These are phyloP conservation scores for Penicillium soppii DNA, from an alignment of 495 filamentous ascomycete species.

Conservation along the genomic window DNA sequence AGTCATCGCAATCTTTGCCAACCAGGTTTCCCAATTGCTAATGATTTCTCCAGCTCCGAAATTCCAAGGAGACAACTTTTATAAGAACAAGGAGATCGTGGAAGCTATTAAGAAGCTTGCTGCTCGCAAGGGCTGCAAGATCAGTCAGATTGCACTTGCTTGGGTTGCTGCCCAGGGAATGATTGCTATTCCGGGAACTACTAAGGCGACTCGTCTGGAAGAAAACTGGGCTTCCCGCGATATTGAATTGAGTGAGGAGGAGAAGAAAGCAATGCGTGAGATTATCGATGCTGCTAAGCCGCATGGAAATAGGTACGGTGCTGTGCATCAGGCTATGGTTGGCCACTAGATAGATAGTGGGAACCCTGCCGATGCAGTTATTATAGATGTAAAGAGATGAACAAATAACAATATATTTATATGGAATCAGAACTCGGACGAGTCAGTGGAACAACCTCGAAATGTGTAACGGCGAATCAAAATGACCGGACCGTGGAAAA, in stretches of 20 bases:
- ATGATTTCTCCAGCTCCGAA: conserved; percentile 32
- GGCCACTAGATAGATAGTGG: conserved; percentile 30
- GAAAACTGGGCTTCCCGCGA: conserved; percentile 44
- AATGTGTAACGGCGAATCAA: too few relatives aligned
- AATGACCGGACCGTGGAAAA: too few relatives aligned
- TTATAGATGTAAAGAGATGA: not conserved
- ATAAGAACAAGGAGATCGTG: conserved; percentile 45
- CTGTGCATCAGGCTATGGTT: conserved; percentile 38
- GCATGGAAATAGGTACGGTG: conserved; percentile 31
- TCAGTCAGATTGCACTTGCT: conserved; percentile 44
- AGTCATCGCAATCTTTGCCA: too few relatives aligned
- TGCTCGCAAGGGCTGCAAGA: conserved; percentile 33
- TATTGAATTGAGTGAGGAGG: conserved; percentile 35
- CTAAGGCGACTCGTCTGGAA: conserved; percentile 41
- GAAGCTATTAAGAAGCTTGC: conserved; percentile 46
- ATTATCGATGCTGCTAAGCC: conserved; percentile 43
- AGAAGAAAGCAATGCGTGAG: conserved; percentile 34
- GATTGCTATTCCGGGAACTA: conserved; percentile 49
- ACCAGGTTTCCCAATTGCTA: too few relatives aligned
- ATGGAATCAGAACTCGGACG: too few relatives aligned
- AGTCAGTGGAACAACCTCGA: too few relatives aligned
- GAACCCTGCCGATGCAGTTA: too few relatives aligned
- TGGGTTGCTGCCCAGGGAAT: conserved; percentile 49
- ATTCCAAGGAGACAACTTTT: conserved; percentile 53
- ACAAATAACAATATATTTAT: too few relatives aligned